Base-by-base conservation (phyloP, 1,139 yeast genomes). In the Candida freyschussii region DNA sequence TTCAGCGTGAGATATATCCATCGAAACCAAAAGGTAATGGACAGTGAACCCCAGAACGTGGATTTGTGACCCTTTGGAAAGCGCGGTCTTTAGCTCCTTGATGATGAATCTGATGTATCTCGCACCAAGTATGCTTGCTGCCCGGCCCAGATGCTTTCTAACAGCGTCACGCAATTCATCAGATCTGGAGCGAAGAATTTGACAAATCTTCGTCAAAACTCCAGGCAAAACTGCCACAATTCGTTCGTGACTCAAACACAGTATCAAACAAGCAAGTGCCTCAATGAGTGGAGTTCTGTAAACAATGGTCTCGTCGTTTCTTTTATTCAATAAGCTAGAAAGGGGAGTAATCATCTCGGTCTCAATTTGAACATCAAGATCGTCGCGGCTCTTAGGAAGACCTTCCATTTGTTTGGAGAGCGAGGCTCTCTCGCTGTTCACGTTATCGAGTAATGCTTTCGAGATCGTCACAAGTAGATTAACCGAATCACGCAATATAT, bases 41-140 rank as follows among this genome's bases (percentile, higher is more conserved):
- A 85, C 74, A 1, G 96, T 85, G 59, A 67, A 91, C 52, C 96
- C 87, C 52, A 93, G 72, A 38, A 93, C 89, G 59, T 93, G 99
- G 36, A 87, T 74, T 55, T 93, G 98, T 7, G 96, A 85, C 26
- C 98, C 98, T 51, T 94, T 72, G 7, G 82, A 71, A 36, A 91
- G 66, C 0, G 97, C 93, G 15, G 81, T 62, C 43, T 74, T 78
- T 52, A 93, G 68, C 54, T 91, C 97, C 40, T 73, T 73, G 21
- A 91, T 60, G 37, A 91, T 73, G 51, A 86, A 86, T 37, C 71
- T 69, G 38, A 91, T 64, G 55, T 87, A 89, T 25, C 62, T 60
- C 0, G 95, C 69, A 1, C 97, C 97, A 26, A 91, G 65, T 18
- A 72, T 65, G 2, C 59, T 48, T 2, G 84, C 66, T 37, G 87